These are phyloP conservation scores for Euclidium syriacum DNA, from an alignment of 345 rosid genomes.

Conservation along the genomic window DNA sequence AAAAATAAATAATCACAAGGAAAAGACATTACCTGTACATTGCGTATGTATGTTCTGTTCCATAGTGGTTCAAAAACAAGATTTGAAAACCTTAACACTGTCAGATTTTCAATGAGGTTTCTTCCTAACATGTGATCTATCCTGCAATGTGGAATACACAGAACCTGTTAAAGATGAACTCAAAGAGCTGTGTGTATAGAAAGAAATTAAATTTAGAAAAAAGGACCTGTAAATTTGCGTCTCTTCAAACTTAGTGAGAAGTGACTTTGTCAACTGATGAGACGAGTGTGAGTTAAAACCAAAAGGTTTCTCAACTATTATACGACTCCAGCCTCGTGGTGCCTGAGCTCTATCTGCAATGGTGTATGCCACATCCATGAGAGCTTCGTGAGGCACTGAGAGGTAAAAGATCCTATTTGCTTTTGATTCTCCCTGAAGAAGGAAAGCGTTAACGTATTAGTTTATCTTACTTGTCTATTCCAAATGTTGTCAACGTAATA, in stretches of 20 bases:
- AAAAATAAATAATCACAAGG: not conserved
- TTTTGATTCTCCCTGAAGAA: constrained; percentile 46
- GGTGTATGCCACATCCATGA: constrained; percentile 57
- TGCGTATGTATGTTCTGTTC: constrained; percentile 61
- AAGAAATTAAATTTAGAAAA: not conserved
- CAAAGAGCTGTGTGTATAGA: not conserved
- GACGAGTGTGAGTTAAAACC: constrained; percentile 60
- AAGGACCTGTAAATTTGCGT: constrained; percentile 63
- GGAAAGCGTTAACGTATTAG: constrained; percentile 30
- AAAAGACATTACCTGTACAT: constrained; percentile 45
- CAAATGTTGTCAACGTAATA: not conserved
- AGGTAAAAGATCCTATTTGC: constrained; percentile 69
- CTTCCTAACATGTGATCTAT: constrained; percentile 74
- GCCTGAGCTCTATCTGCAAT: constrained; percentile 58
- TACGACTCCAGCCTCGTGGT: constrained; percentile 61
- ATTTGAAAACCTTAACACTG: constrained; percentile 68
- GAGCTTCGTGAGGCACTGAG: constrained; percentile 86
- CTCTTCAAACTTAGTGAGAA: constrained; percentile 63
- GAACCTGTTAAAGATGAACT: not conserved
- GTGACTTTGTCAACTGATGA: constrained; percentile 43
- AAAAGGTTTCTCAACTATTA: constrained; percentile 77
- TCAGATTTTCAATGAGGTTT: constrained; percentile 72
- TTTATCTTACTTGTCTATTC: constrained; percentile 23
- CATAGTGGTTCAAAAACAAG: constrained; percentile 75
- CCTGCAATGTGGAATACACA: constrained; percentile 34